A percentile compares a stretch with the other conserved stretches of the same genome.
Conservation (phyloP, 2,329 filamentous ascomycete species). For the Meredithiella fracta region DNA sequence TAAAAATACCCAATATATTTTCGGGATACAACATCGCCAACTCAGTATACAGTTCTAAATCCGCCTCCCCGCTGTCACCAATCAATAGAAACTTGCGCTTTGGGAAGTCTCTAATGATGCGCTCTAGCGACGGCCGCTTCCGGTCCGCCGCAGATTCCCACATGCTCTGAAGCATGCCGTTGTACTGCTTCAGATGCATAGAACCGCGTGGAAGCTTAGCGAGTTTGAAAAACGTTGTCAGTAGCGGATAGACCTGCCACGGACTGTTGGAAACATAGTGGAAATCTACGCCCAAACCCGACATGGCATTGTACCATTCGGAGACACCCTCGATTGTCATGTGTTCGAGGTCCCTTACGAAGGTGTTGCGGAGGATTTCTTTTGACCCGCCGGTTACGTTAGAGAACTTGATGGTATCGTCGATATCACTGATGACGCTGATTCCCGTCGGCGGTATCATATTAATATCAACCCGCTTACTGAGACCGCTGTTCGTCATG, state of each 20-base stretch:
- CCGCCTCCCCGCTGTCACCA: slow-evolving; percentile 90
- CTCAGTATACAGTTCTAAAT: slow-evolving; percentile 93
- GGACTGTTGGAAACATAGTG: slow-evolving; percentile 99
- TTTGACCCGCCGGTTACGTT: slow-evolving; percentile 74
- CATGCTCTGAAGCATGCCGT: slow-evolving; percentile 91
- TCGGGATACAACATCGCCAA: slow-evolving; percentile 72
- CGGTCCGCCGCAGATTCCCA: slow-evolving; percentile 94
- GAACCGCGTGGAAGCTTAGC: slow-evolving; percentile 74
- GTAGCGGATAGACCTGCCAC: slow-evolving; percentile 87
- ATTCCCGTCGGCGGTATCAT: slow-evolving; percentile 66
- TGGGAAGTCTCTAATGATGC: slow-evolving; percentile 77
- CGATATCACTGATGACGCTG: slow-evolving; percentile 91
- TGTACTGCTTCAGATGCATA: slow-evolving; percentile 90
- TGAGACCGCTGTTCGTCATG: slow-evolving; percentile 49
- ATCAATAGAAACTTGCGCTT: slow-evolving; percentile 74
- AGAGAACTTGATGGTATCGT: slow-evolving; percentile 93
- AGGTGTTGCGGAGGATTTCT: slow-evolving; percentile 93
- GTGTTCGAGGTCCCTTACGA: slow-evolving; percentile 69
- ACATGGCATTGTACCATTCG: slow-evolving; percentile 73
- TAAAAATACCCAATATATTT: slow-evolving; percentile 74
- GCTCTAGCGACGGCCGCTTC: slow-evolving; percentile 76
- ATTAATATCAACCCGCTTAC: slow-evolving; percentile 44
- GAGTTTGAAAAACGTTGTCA: slow-evolving; percentile 68
- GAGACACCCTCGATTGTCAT: slow-evolving; percentile 72
- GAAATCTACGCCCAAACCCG: slow-evolving; percentile 65